Evolutionary conservation across 2,329 filamentous ascomycete genomes (phyloP), one percentile per base, ranked within the genome.

Genomic region (Fusarium sulawesiense): DNA sequence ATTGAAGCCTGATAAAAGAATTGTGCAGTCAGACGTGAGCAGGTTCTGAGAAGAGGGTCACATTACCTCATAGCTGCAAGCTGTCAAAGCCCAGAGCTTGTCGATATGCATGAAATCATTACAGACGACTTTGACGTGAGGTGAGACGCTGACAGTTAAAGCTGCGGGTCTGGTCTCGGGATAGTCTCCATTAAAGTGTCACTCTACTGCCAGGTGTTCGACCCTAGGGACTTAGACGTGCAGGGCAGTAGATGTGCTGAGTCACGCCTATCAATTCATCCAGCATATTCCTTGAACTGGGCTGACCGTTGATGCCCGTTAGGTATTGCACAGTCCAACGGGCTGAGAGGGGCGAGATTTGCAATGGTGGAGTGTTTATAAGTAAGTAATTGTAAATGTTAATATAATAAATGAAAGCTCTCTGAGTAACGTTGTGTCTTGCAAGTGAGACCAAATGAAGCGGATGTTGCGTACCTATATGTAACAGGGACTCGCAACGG

Each of bases 231-330:
- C 46, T 57, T 58, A 53, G 29, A 21, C 27, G n/a, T 42, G 34
- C 34, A 37, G 34, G 11, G 1, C 18, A n/a, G 18, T 37, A 37
- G 34, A 12, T n/a, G 34, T 37, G 34, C 34, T 37, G 34, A 37
- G 20, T 60, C 59, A 66, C 56, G 57, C 41, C 46, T 25, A 50
- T 30, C 41, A 44, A 37, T 32, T 42, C 37, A 32, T 46, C 47
- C 46, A 46, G 51, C 45, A 64, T 67, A 23, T 54, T 68, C 48
- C 64, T 13, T 50, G 42, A 11, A 27, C 21, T 14, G 42, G 61
- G 48, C 34, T 47, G 59, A 40, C 64, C 34, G 48, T 55, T 68
- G 44, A 65, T 60, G 65, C 49, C 68, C 50, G 58, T 57, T 45
- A 61, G 55, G 45, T 47, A 53, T 47, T 30, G 49, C 59, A 64